phyloP scores from a whole-genome alignment of 805 yeast species.

The Metschnikowia borealis region DNA sequence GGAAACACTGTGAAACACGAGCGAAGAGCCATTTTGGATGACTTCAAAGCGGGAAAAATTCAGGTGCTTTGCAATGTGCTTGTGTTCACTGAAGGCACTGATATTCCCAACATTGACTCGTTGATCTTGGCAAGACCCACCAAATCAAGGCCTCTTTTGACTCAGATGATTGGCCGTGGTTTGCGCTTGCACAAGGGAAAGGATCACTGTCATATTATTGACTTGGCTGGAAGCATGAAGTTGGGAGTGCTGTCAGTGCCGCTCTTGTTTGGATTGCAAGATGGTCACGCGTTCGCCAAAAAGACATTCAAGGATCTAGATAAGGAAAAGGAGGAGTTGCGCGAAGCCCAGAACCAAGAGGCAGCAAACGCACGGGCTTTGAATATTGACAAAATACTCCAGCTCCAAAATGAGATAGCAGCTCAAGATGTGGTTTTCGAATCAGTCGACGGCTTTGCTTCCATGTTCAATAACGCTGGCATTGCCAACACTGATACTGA shows the following conservation, averaged over 20 bases:
- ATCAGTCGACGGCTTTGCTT: constrained; percentile 37
- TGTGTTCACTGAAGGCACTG: constrained; percentile 92
- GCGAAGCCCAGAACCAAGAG: background rate
- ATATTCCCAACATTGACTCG: constrained; percentile 84
- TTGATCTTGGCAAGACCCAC: constrained; percentile 79
- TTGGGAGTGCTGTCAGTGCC: constrained; percentile 56
- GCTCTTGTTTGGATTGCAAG: constrained; percentile 38
- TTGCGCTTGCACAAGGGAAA: constrained; percentile 62
- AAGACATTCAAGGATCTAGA: constrained; percentile 15
- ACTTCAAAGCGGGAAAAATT: constrained; percentile 58
- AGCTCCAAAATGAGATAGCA: constrained; percentile 10
- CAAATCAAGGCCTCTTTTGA: constrained; percentile 60
- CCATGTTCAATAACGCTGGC: constrained; percentile 5
- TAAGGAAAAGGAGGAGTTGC: constrained; percentile 9
- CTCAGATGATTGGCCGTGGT: constrained; percentile 93
- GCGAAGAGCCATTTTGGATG: constrained; percentile 49
- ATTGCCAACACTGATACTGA: constrained; percentile 9
- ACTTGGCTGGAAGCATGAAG: constrained; percentile 63
- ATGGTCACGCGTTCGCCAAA: constrained; percentile 22
- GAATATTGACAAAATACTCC: constrained; percentile 11
- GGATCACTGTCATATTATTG: constrained; percentile 66
- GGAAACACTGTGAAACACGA: constrained; percentile 55
- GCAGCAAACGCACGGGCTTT: constrained; percentile 12
- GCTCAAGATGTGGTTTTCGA: constrained; percentile 27
- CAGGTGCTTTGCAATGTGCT: constrained; percentile 83